Base-by-base conservation (phyloP, 257 asterid genomes). In the Buddleja alternifolia region DNA sequence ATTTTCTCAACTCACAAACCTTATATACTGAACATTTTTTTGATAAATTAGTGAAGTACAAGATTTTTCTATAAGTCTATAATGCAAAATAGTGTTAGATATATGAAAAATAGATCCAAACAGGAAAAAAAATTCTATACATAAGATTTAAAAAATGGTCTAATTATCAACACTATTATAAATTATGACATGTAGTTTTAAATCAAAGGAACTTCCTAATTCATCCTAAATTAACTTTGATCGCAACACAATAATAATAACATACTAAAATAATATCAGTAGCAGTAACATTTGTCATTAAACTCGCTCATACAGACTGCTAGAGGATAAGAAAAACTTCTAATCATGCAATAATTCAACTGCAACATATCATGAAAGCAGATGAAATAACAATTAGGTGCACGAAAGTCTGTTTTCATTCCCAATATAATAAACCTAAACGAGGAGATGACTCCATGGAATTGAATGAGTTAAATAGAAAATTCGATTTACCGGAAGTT, bases 401-500 rank as follows among this genome's bases (percentile, higher is more conserved):
- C 65, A 42, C 39, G 5, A 21, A 61, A 45, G 44, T 36, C 52
- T 17, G 32, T 20, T 11, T 46, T 70, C 6, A 25, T 16, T 5
- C 12, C 17, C 32, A 47, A 36, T 10, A 44, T 53, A 20, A n/a
- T 41, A 51, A 40, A n/a, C 16, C 72, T 51, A 66, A 52, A 17
- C 58, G 45, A 3, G 48, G 32, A 25, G 51, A 39, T 14, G 1
- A 23, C 21, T 1, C 34, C 0, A 40, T 34, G 41, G 47, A 23
- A 51, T 59, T 44, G 39, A 70, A 46, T 12, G 6, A 53, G 19
- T n/a, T 52, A 48, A 66, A 60, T 1, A 57, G 32, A 19, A 42
- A 41, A 59, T n/a, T 57, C 39, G 14, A 44, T 3, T 75, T 77
- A 93, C 97, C 34, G 99, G 96, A 70, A 93, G 82, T 40, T 78